Percentiles rank a stretch among this genome's conserved stretches.
Conservation (phyloP, 1,284 basidiomycete genomes). For the Austroboletus novae-zelandiae region DNA sequence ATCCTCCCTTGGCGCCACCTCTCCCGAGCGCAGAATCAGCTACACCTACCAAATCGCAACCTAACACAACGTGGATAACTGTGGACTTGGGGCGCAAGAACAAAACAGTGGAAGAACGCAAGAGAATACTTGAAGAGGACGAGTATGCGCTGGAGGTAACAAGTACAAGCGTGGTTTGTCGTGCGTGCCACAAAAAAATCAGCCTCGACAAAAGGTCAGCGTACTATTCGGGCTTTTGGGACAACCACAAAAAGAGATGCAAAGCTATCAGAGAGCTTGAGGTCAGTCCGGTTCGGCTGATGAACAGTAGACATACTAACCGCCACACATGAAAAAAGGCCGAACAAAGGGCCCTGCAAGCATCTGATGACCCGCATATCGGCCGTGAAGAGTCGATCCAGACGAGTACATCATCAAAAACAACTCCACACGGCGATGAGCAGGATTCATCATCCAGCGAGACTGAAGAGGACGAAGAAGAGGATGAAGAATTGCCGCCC, state of each 20-base stretch:
- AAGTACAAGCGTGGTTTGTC: constrained; percentile 26
- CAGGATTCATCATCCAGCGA: constrained; percentile 11
- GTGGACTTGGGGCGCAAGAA: constrained; percentile 30
- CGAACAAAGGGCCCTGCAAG: too few species aligned
- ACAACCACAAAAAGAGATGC: constrained; percentile 30
- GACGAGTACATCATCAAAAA: too few species aligned
- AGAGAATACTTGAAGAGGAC: constrained; percentile 28
- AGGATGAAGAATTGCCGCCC: background rate
- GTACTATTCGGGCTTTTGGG: constrained; percentile 34
- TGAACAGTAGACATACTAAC: constrained; percentile 10
- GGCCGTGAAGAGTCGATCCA: too few species aligned
- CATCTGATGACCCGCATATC: too few species aligned
- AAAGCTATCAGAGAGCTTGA: constrained; percentile 20
- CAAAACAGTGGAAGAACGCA: constrained; percentile 29
- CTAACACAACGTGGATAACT: constrained; percentile 9
- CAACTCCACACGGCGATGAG: too few species aligned
- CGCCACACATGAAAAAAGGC: constrained; percentile 13
- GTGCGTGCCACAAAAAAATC: constrained; percentile 26
- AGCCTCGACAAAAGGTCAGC: constrained; percentile 34
- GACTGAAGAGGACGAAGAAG: constrained; percentile 15
- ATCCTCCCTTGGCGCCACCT: constrained; percentile 12
- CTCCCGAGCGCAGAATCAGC: background rate
- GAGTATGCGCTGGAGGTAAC: constrained; percentile 25
- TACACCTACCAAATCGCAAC: background rate
- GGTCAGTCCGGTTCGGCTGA: constrained; percentile 18